Conservation (phyloP, 305 asterid species). For the Fraxinus nigra region DNA sequence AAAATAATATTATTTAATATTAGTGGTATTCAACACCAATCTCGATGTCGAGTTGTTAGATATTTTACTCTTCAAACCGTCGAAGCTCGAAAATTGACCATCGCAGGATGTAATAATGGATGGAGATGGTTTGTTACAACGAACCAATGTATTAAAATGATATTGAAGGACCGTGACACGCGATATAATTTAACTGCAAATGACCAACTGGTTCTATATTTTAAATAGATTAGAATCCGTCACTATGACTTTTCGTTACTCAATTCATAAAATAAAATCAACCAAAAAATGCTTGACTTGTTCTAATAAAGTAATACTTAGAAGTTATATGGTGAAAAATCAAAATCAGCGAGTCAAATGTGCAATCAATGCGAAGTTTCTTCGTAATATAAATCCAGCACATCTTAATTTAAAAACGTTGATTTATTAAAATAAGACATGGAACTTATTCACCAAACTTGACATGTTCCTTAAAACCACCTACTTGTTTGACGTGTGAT, state of each 20-base stretch:
- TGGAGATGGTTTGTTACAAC: background rate
- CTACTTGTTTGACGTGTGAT: background rate
- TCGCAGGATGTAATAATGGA: background rate
- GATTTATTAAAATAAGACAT: background rate
- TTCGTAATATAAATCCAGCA: background rate
- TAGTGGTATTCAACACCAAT: too few relatives aligned
- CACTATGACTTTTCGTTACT: too few relatives aligned
- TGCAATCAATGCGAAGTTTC: background rate
- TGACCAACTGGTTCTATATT: background rate
- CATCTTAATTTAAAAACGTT: background rate
- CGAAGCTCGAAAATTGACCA: background rate
- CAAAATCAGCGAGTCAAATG: background rate
- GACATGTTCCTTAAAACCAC: background rate
- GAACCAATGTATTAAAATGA: background rate
- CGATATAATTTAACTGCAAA: background rate
- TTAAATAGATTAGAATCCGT: background rate
- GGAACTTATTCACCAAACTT: background rate
- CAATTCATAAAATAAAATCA: background rate
- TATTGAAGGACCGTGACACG: background rate
- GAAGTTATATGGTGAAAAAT: background rate
- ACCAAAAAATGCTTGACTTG: background rate
- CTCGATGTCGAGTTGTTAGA: too few relatives aligned
- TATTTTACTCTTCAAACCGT: background rate
- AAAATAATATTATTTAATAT: too few relatives aligned
- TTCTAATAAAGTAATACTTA: too few relatives aligned